Percentiles rank a stretch among this genome's conserved stretches.
Conservation (phyloP, 768 basidiomycete genomes). For the Tricholoma terreum region DNA sequence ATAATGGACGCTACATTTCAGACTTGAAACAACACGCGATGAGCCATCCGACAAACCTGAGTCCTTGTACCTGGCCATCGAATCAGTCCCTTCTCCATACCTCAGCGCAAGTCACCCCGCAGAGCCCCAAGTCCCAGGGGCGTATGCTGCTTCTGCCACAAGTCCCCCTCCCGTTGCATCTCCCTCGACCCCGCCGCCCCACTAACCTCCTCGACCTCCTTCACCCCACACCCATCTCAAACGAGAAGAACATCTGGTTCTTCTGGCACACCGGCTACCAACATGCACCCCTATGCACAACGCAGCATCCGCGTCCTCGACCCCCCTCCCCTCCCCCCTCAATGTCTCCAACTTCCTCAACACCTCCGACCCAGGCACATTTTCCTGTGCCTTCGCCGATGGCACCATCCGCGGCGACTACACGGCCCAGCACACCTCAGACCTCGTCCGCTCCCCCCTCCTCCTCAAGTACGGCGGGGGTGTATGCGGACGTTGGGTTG, state of each 20-base stretch:
- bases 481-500: not conserved
- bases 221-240: not conserved
- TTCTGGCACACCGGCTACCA: not conserved
- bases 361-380: not conserved
- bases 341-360: not conserved
- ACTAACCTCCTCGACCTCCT: not conserved
- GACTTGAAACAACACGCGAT: too few relatives aligned
- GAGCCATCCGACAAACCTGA: too few relatives aligned
- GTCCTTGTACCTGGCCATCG: too few relatives aligned
- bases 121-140: too few relatives aligned
- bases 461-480: not conserved
- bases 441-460: not conserved
- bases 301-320: not conserved
- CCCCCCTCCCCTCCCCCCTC: not conserved
- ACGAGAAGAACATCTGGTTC: not conserved
- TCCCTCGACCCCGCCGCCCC: too few relatives aligned
- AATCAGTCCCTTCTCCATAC: too few relatives aligned
- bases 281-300: not conserved
- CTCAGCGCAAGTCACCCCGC: too few relatives aligned
- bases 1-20: too few relatives aligned
- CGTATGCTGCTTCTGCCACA: too few relatives aligned
- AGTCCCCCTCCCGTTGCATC: too few relatives aligned
- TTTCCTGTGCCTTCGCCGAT: not conserved
- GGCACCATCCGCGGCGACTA: not conserved
- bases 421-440: not conserved